Conservation (phyloP, 495 filamentous ascomycete genomes). For the Tuber indicum region DNA sequence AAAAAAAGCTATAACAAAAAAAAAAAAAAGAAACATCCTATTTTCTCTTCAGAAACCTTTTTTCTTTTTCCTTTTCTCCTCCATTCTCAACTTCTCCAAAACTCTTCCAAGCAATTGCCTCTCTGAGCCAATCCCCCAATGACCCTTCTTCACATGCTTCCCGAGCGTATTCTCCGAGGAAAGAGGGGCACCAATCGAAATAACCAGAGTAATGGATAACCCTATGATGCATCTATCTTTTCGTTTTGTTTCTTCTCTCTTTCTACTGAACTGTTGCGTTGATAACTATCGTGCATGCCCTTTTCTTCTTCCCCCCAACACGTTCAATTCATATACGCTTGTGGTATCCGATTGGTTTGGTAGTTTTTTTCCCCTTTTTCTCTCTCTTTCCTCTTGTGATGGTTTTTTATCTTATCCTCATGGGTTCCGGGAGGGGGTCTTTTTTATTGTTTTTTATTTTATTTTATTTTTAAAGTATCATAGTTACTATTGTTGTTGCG, state of each 20-base stretch:
- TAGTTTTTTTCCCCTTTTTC: slow-evolving; percentile 7
- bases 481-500: background rate
- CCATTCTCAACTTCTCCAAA: slow-evolving; percentile 12
- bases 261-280: background rate
- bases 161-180: background rate
- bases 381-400: slow-evolving; percentile 10
- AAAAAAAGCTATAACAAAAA: background rate
- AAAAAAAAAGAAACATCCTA: background rate
- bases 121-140: background rate
- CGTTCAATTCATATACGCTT: background rate
- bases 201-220: background rate
- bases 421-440: slow-evolving; percentile 6
- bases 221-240: background rate
- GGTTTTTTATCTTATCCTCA: background rate
- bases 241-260: background rate
- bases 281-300: background rate
- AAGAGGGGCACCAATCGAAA: background rate
- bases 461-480: background rate
- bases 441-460: background rate
- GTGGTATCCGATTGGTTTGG: slow-evolving; percentile 14
- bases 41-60: slow-evolving; percentile 5
- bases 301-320: background rate
- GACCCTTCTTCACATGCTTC: background rate
- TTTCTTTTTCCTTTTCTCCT: slow-evolving; percentile 14
- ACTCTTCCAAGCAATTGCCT: background rate